Conservation (phyloP, 768 basidiomycete species). For the Tulasnella sp. region DNA sequence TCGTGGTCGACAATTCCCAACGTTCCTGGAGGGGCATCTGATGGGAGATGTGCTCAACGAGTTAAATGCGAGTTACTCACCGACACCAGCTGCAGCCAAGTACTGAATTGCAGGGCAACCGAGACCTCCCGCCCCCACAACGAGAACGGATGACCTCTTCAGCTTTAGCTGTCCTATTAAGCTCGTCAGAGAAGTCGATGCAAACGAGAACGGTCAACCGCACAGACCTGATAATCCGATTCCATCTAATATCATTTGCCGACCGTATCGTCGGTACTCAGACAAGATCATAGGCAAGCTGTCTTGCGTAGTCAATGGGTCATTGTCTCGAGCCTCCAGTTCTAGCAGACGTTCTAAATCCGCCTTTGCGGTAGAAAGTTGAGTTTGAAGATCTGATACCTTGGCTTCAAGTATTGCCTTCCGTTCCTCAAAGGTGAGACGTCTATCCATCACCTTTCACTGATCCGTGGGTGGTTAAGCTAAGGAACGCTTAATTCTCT, state of each 20-base stretch:
- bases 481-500: background rate
- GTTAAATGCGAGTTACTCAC: constrained; percentile 50
- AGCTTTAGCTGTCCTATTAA: constrained; percentile 79
- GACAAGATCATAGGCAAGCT: constrained; percentile 41
- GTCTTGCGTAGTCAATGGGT: background rate
- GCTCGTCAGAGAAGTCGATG: background rate
- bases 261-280: constrained; percentile 92
- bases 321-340: background rate
- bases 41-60: background rate
- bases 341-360: background rate
- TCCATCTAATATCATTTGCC: constrained; percentile 93
- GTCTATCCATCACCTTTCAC: background rate
- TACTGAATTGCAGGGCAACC: constrained; percentile 97
- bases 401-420: constrained; percentile 13
- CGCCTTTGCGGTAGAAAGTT: constrained; percentile 13
- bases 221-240: constrained; percentile 79
- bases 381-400: background rate
- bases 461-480: background rate
- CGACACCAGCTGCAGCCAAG: constrained; percentile 88
- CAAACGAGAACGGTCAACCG: background rate
- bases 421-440: background rate
- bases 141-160: constrained; percentile 71
- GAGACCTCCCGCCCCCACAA: constrained; percentile 93
- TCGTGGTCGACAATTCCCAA: constrained; percentile 91
- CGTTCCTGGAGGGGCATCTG: constrained; percentile 56